Evolutionary conservation across 257 asterid genomes (phyloP), one percentile per base, ranked within the genome.

Genomic region (Eucommia ulmoides): DNA sequence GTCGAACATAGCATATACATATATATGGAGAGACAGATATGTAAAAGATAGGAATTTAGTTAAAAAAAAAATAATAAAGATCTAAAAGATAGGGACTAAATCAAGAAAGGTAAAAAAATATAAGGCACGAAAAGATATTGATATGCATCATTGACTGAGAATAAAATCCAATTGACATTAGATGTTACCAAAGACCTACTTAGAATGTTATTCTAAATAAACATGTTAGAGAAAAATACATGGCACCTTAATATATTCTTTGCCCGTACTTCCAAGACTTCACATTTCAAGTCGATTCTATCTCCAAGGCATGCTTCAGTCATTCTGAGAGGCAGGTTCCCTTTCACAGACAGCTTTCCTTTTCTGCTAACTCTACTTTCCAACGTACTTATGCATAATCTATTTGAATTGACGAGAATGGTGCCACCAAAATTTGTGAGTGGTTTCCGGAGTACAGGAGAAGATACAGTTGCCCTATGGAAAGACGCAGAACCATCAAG

Each of bases 311-410:
- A 76, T 41, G 77, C 80, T 70, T 83, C 98, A 63, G 52, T 79
- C 45, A 66, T 56, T 45, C 80, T 74, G 41, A 91, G 76, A 51
- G 98, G 98, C 60, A 91, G 74, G 74, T 78, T 85, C 44, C 98
- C 98, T 73, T 74, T 89, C 54, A 78, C 73, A 17, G 80, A 86
- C 70, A 91, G 66, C 66, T 91, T 91, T 21, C 98, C 98, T 65
- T 81, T 91, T 80, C 98, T 81, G 85, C 92, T 81, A 50, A 85
- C 89, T 64, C 88, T 79, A 61, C 98, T 96, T 65, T 91, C 98
- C 71, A 91, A 68, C 16, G 96, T 76, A 55, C 82, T 80, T 62
- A 85, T 77, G 41, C 89, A 75, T 63, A 91, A 50, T 69, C 92
- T 77, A 69, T 91, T 91, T 48, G 98, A 85, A 75, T 83, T 77